Evolutionary conservation across 495 filamentous ascomycete genomes (phyloP), one percentile per base, ranked within the genome.

Genomic region (Coniosporium apollinis): DNA sequence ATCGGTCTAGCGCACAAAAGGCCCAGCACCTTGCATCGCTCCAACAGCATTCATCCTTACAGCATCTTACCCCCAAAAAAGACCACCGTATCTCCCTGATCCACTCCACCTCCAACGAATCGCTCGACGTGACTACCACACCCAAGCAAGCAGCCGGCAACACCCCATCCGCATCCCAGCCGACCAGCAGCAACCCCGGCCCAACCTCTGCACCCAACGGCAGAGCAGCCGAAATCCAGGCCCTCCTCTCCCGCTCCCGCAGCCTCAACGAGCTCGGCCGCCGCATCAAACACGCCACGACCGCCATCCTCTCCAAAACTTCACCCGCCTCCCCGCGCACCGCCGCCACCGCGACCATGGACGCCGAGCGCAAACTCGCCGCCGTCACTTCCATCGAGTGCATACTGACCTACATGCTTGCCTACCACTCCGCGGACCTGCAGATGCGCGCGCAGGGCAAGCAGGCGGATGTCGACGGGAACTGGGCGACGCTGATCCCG

Each of bases 1-100:
- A 41, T 19, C 38, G 33, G 16, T 42, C 45, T 1, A 52, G 49
- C 24, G 37, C 39, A 3, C 49, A 52, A 30, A 48, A 49, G n/a
- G 37, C 34, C 11, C 22, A 25, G 39, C 11, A 36, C 28, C 13
- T 26, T 13, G 7, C 7, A 13, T 26, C 24, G 7, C 13, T 13
- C 8, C 8, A 26, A 26, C 8, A 26, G 13, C 24, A 8, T 26
- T 13, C 7, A 8, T 7, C 24, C 24, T 26, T 7, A 13, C 29
- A 22, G 7, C 43, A 41, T 20, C 18, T 29, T 15, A 50, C 47
- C 9, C 43, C 47, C 15, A 34, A 39, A 5, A 50, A 44, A 37
- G 47, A 46, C 17, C 33, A 32, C 44, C 3, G 22, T 46, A n/a
- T n/a, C n/a, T 18, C 46, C 28, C 22, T 46, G 47, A 14, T 41